These are phyloP conservation scores for Wakefieldia striispora DNA, from an alignment of 768 basidiomycete species.

Conservation along the genomic window DNA sequence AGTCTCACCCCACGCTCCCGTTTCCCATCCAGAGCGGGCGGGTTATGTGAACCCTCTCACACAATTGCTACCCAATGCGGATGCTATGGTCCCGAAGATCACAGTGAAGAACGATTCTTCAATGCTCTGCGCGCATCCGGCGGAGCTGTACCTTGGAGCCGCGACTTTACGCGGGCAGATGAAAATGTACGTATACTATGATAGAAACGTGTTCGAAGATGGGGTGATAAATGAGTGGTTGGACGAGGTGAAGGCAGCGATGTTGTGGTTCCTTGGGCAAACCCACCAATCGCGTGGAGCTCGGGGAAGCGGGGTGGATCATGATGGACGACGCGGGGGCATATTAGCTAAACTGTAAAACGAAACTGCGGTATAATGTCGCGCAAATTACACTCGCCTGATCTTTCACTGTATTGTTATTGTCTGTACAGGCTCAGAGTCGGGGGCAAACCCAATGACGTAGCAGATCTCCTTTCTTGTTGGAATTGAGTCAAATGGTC, in stretches of 20 bases:
- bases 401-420: no score
- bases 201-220: slow-evolving; percentile 46
- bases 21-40: slow-evolving; percentile 10
- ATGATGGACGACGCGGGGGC: no score
- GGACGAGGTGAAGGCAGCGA: slow-evolving; percentile 38
- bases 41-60: slow-evolving; percentile 2
- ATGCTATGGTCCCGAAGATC: slow-evolving; percentile 5
- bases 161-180: slow-evolving; percentile 25
- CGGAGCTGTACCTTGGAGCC: no score
- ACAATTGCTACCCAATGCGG: background rate
- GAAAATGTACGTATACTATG: slow-evolving; percentile 35
- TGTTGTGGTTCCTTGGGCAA: slow-evolving; percentile 31
- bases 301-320: no score
- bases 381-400: no score
- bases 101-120: background rate
- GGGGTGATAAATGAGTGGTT: slow-evolving; percentile 46
- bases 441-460: no score
- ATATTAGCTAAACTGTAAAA: no score
- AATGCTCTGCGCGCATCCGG: no score
- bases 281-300: background rate
- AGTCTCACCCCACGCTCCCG: slow-evolving; percentile 4
- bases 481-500: no score
- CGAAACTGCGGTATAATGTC: no score
- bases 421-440: no score
- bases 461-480: no score